A percentile compares a stretch with the other conserved stretches of the same genome.
Conservation (phyloP, 495 filamentous ascomycete species). For the Neurospora sp. region DNA sequence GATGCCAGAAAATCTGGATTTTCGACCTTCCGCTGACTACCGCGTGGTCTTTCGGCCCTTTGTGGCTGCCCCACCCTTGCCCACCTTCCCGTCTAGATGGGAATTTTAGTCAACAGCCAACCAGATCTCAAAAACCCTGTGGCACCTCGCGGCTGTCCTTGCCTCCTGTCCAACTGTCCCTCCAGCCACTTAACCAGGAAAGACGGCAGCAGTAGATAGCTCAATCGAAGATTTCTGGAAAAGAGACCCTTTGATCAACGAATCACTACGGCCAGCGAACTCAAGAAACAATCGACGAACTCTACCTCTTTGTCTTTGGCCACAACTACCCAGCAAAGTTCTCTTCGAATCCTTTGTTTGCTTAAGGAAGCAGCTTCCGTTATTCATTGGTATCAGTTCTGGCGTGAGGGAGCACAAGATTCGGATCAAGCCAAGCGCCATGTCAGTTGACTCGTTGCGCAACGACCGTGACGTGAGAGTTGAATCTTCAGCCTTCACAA, state of each 20-base stretch:
- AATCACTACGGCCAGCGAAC: background rate
- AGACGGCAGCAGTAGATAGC: background rate
- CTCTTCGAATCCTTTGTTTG: background rate
- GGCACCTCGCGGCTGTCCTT: background rate
- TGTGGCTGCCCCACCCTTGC: background rate
- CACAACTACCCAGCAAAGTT: background rate
- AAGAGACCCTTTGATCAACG: background rate
- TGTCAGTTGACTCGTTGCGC: background rate
- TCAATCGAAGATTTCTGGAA: background rate
- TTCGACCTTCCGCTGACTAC: background rate
- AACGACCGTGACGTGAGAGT: background rate
- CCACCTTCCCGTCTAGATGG: conserved; percentile 4
- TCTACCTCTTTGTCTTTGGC: background rate
- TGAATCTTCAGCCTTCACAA: background rate
- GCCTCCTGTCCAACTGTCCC: background rate
- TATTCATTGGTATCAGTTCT: background rate
- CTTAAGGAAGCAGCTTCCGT: background rate
- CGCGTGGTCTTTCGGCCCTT: background rate
- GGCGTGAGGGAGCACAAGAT: background rate
- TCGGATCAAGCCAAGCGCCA: background rate
- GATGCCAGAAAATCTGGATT: background rate
- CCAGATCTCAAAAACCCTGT: background rate
- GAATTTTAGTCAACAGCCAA: conserved; percentile 1
- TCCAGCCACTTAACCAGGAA: background rate
- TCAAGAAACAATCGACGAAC: background rate